Evolutionary conservation across 345 rosid species (phyloP).

Genomic region (Carallia brachiata): DNA sequence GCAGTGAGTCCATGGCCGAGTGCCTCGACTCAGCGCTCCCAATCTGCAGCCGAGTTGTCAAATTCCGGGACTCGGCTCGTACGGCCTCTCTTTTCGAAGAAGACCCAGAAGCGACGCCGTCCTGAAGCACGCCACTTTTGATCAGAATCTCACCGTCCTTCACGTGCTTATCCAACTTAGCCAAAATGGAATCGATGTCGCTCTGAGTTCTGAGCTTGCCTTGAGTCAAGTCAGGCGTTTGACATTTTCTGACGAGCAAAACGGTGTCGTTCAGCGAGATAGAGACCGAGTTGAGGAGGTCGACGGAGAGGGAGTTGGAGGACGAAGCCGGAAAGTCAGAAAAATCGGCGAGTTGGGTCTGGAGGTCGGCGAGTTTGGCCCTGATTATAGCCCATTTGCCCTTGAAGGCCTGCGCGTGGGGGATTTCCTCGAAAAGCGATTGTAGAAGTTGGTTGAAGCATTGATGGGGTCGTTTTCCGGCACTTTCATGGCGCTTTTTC

Average conservation of each 20-base stretch:
- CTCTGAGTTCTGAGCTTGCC: constrained; percentile 93
- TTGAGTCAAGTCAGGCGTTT: constrained; percentile 41
- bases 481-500: constrained; percentile 51
- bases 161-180: constrained; percentile 64
- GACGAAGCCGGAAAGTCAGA: constrained; percentile 45
- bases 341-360: constrained; percentile 63
- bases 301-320: constrained; percentile 50
- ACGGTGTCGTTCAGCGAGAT: constrained; percentile 53
- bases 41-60: constrained; percentile 77
- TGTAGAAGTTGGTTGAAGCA: constrained; percentile 31
- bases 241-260: constrained; percentile 49
- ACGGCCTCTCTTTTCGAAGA: constrained; percentile 64
- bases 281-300: constrained; percentile 51
- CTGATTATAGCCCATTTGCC: constrained; percentile 71
- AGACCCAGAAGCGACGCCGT: constrained; percentile 26
- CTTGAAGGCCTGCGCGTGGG: constrained; percentile 47
- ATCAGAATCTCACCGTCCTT: constrained; percentile 65
- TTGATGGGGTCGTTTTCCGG: constrained; percentile 41
- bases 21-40: constrained; percentile 67
- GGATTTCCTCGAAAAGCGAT: constrained; percentile 47
- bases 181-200: constrained; percentile 67
- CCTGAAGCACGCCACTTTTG: constrained; percentile 55
- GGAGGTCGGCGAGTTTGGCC: constrained; percentile 59
- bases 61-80: constrained; percentile 60
- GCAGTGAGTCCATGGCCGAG: constrained; percentile 67